Percentiles rank a stretch among this genome's conserved stretches.
Conservation (phyloP, 2,329 filamentous ascomycete species). For the Xylaria sp. region DNA sequence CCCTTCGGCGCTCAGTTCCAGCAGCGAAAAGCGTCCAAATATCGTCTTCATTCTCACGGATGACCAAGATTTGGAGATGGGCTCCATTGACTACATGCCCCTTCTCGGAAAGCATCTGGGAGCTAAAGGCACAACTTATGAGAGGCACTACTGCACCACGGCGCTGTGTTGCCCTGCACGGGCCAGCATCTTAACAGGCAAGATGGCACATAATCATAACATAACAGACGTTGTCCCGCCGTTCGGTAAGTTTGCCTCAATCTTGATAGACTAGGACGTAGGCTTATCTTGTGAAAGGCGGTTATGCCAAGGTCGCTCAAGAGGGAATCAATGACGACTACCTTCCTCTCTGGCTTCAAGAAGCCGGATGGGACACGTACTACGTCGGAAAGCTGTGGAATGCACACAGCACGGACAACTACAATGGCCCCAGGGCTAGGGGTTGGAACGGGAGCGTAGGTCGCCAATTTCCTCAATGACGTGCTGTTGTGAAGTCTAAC, state of each 20-base stretch:
- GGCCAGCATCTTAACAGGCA: slow-evolving; percentile 73
- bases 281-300: slow-evolving; percentile 51
- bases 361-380: slow-evolving; percentile 75
- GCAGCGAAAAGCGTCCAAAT: slow-evolving; percentile 55
- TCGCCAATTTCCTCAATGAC: background rate
- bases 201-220: slow-evolving; percentile 76
- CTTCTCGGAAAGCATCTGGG: slow-evolving; percentile 65
- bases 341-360: slow-evolving; percentile 75
- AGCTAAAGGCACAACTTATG: slow-evolving; percentile 68
- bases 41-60: slow-evolving; percentile 76
- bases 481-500: background rate
- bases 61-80: slow-evolving; percentile 72
- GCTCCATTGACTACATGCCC: slow-evolving; percentile 71
- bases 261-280: background rate
- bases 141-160: slow-evolving; percentile 73
- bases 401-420: slow-evolving; percentile 68
- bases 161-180: slow-evolving; percentile 75
- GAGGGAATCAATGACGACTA: slow-evolving; percentile 75
- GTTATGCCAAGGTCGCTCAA: slow-evolving; percentile 73
- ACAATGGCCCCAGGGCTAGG: slow-evolving; percentile 64
- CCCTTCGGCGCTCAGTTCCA: slow-evolving; percentile 5
- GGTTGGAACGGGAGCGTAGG: slow-evolving; percentile 59
- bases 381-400: slow-evolving; percentile 81
- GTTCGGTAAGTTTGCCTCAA: slow-evolving; percentile 61
- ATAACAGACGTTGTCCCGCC: slow-evolving; percentile 68